A percentile compares a stretch with the other conserved stretches of the same genome.
These are phyloP conservation scores for Euclidium syriacum DNA, from an alignment of 345 rosid species.

Conservation along the genomic window DNA sequence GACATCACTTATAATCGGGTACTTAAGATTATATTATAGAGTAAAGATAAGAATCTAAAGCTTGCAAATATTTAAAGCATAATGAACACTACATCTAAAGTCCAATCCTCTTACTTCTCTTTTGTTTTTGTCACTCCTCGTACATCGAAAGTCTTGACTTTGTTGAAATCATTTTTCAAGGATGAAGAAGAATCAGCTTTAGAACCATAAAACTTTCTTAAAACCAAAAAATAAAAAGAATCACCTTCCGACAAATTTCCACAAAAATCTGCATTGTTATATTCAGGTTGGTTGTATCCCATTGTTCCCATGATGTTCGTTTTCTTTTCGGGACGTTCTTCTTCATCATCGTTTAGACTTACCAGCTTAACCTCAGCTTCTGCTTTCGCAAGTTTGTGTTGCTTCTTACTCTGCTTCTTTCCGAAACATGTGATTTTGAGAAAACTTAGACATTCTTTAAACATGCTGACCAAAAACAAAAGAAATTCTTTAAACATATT, in stretches of 20 bases:
- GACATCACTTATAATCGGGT: too few species aligned
- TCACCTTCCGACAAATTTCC: too few species aligned
- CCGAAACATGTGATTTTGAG: not conserved
- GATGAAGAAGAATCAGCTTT: not conserved
- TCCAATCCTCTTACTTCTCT: not conserved
- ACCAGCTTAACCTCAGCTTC: too few species aligned
- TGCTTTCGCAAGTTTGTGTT: not conserved
- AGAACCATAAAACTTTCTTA: too few species aligned
- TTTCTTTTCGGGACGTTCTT: too few species aligned
- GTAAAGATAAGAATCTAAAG: not conserved
- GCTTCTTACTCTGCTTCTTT: not conserved
- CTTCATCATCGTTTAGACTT: too few species aligned
- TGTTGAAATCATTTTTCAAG: not conserved
- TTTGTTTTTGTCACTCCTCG: not conserved
- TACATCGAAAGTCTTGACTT: slow-evolving; percentile 3
- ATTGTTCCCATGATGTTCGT: too few species aligned
- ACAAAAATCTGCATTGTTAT: too few species aligned
- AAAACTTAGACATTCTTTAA: not conserved
- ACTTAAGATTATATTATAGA: not conserved
- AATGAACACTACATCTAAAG: not conserved
- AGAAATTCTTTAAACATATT: not conserved
- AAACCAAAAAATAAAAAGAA: too few species aligned
- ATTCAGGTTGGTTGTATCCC: too few species aligned
- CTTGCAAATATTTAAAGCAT: not conserved
- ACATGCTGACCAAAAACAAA: too few species aligned